phyloP scores from a whole-genome alignment of 148 eudicot species.

The Camellia japonica region DNA sequence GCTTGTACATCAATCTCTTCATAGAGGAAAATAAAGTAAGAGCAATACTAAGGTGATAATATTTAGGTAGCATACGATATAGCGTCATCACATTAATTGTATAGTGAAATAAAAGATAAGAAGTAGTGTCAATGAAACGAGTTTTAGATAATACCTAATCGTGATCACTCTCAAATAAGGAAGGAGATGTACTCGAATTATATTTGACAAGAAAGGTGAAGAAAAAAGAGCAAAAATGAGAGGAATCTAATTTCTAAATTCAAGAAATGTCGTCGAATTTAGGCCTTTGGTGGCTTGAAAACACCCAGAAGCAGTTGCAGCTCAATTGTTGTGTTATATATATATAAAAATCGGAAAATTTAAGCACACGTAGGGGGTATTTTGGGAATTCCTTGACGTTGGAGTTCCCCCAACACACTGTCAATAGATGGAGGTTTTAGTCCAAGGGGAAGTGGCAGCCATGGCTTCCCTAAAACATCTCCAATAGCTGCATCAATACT shows the following conservation, averaged over 20 bases:
- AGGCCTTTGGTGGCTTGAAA: constrained; percentile 7
- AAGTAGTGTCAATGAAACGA: too few relatives aligned
- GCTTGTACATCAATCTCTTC: background rate
- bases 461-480: constrained; percentile 77
- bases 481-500: constrained; percentile 78
- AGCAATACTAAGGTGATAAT: too few relatives aligned
- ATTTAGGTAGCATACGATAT: too few relatives aligned
- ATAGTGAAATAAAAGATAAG: too few relatives aligned
- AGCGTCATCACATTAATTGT: too few relatives aligned
- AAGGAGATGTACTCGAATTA: background rate
- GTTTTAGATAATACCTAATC: background rate
- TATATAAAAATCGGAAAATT: background rate
- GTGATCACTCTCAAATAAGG: background rate
- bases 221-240: background rate
- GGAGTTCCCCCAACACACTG: constrained; percentile 69
- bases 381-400: constrained; percentile 74
- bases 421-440: constrained; percentile 77
- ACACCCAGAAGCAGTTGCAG: background rate
- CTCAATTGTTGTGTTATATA: background rate
- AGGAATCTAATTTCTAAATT: background rate
- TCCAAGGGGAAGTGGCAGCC: constrained; percentile 82
- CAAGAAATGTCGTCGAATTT: constrained; percentile 63
- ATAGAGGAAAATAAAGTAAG: background rate
- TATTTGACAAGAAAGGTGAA: background rate
- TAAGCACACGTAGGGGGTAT: constrained; percentile 62